Evolutionary conservation across 1,139 yeast species (phyloP).

Genomic region (Zygotorulaspora mrakii): DNA sequence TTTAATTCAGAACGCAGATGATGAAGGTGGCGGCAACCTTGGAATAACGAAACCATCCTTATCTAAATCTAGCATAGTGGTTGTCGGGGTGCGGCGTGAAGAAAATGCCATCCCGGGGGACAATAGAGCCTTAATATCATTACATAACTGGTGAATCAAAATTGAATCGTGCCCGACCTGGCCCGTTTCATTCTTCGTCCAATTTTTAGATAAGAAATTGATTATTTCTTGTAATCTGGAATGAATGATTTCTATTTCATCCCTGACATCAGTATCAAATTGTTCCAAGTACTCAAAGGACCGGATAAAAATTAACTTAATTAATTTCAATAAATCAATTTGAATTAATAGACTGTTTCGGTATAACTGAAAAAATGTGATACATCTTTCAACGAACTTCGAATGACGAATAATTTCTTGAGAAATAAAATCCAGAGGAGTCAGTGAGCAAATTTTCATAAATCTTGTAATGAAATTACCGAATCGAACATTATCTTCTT

Average conservation of each 20-base stretch:
- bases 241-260: conserved; percentile 2
- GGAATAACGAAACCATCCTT: conserved; percentile 18
- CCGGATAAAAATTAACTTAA: conserved; percentile 27
- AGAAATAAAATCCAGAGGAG: conserved; percentile 23
- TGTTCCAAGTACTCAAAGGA: conserved; percentile 17
- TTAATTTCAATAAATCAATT: conserved; percentile 35
- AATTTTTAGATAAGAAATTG: conserved; percentile 24
- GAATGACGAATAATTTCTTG: conserved; percentile 20
- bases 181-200: conserved; percentile 18
- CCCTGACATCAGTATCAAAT: conserved; percentile 8
- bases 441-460: conserved; percentile 26
- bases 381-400: conserved; percentile 22
- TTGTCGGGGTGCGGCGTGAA: no score
- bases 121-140: conserved; percentile 26
- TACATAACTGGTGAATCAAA: conserved; percentile 33
- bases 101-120: neutral
- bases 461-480: conserved; percentile 30
- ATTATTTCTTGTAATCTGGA: conserved; percentile 13
- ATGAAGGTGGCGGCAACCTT: neutral
- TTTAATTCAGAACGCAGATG: neutral
- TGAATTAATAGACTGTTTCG: conserved; percentile 34
- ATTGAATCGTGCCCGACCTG: conserved; percentile 37
- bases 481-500: conserved; percentile 27
- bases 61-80: conserved; percentile 7
- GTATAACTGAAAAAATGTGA: conserved; percentile 29